These are phyloP conservation scores for Melampsora larici-populina DNA, from an alignment of 1,284 basidiomycete genomes.

Conservation along the genomic window DNA sequence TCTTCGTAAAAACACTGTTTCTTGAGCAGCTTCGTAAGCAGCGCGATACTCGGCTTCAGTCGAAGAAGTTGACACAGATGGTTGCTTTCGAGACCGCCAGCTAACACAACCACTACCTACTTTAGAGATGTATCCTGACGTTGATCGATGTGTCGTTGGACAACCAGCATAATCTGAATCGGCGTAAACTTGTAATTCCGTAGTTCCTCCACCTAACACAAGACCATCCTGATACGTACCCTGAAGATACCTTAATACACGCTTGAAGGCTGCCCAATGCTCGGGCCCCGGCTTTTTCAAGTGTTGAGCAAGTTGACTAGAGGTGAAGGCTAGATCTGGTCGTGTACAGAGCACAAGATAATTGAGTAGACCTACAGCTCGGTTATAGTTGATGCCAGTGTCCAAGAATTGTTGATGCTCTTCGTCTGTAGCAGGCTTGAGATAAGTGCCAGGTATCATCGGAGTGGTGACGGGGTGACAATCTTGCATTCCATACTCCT, in stretches of 20 bases:
- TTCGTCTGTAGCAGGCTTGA: neutral
- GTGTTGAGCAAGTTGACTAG: too few relatives aligned
- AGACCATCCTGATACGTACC: too few relatives aligned
- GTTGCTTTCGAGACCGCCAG: too few relatives aligned
- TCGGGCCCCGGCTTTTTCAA: too few relatives aligned
- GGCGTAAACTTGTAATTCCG: neutral
- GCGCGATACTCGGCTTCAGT: too few relatives aligned
- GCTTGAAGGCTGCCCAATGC: too few relatives aligned
- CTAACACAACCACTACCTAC: too few relatives aligned
- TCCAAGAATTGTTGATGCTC: neutral
- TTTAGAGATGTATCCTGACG: too few relatives aligned
- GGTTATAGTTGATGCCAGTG: neutral
- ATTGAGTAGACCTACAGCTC: conserved; percentile 9
- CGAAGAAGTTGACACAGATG: too few relatives aligned
- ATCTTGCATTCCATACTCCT: neutral
- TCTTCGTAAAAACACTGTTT: too few relatives aligned
- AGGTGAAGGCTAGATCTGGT: conserved; percentile 3
- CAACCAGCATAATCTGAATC: too few relatives aligned
- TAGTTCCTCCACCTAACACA: neutral
- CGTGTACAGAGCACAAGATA: conserved; percentile 11
- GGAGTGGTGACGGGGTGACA: neutral
- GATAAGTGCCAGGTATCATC: neutral
- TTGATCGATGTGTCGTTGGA: neutral
- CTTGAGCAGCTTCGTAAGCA: neutral
- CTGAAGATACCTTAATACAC: too few relatives aligned